These are phyloP conservation scores for Phytophthora idaei DNA, from an alignment of 352 stramenopile genomes.

Conservation along the genomic window DNA sequence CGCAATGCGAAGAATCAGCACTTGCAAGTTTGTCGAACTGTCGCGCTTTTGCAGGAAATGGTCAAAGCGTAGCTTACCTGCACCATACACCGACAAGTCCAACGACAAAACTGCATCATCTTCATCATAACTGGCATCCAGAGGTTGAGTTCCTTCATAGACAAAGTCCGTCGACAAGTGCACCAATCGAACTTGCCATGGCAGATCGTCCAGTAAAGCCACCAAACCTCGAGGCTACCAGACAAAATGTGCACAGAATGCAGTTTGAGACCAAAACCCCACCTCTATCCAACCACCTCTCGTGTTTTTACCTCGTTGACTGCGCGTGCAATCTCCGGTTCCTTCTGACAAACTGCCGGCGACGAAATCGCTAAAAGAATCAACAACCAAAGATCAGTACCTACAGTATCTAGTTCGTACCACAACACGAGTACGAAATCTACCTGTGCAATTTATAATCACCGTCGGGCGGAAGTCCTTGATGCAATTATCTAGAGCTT, in stretches of 20 bases:
- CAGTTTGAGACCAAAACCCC: background rate
- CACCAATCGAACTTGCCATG: constrained; percentile 42
- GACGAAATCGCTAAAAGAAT: constrained; percentile 52
- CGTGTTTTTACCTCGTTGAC: constrained; percentile 56
- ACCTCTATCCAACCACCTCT: background rate
- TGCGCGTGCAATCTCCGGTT: constrained; percentile 35
- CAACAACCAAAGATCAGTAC: constrained; percentile 1
- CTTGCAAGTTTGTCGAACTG: constrained; percentile 10
- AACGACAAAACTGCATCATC: constrained; percentile 24
- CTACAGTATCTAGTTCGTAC: background rate
- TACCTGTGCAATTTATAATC: constrained; percentile 68
- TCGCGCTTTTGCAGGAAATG: constrained; percentile 29
- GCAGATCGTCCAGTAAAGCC: constrained; percentile 31
- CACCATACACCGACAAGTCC: constrained; percentile 49
- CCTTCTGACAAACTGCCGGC: constrained; percentile 57
- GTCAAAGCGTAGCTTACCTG: constrained; percentile 62
- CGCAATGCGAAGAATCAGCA: constrained; percentile 59
- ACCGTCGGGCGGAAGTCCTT: constrained; percentile 45
- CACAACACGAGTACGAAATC: background rate
- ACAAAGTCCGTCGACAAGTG: constrained; percentile 82
- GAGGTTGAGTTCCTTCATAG: constrained; percentile 43
- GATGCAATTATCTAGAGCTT: constrained; percentile 41
- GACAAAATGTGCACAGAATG: background rate
- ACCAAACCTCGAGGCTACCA: constrained; percentile 45
- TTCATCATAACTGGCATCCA: constrained; percentile 44